Conservation (phyloP, 768 basidiomycete species). For the Russula abietina region DNA sequence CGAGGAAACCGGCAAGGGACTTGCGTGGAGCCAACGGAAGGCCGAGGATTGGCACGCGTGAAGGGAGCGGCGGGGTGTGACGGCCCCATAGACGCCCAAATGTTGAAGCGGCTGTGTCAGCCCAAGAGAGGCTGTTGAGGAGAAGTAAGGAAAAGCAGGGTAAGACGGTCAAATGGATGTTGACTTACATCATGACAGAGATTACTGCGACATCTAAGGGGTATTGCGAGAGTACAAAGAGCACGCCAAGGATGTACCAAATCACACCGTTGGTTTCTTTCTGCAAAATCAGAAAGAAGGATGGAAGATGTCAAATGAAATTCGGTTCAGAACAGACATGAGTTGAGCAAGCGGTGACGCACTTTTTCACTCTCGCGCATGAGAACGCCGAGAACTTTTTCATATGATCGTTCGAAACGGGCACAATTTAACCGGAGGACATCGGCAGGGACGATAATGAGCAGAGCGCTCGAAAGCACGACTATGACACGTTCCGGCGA, state of each 20-base stretch:
- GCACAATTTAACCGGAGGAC: slow-evolving; percentile 62
- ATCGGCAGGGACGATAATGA: slow-evolving; percentile 68
- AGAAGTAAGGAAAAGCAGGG: not conserved
- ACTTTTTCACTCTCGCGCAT: slow-evolving; percentile 90
- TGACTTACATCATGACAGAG: slow-evolving; percentile 64
- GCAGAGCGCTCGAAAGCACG: slow-evolving; percentile 59
- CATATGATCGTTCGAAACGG: slow-evolving; percentile 63
- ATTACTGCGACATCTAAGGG: slow-evolving; percentile 88
- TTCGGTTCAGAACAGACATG: not conserved
- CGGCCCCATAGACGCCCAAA: slow-evolving; percentile 79
- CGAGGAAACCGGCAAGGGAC: slow-evolving; percentile 77
- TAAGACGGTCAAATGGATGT: slow-evolving; percentile 8
- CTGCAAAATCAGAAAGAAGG: slow-evolving; percentile 31
- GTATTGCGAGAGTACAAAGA: slow-evolving; percentile 65
- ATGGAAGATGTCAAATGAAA: not conserved
- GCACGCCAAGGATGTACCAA: slow-evolving; percentile 88
- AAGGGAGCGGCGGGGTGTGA: slow-evolving; percentile 57
- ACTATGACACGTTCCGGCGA: slow-evolving; percentile 49
- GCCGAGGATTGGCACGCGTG: slow-evolving; percentile 39
- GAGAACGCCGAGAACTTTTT: slow-evolving; percentile 66
- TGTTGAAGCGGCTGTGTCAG: slow-evolving; percentile 90
- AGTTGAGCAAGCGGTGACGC: slow-evolving; percentile 21
- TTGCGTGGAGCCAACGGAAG: slow-evolving; percentile 78
- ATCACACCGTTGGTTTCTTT: slow-evolving; percentile 77
- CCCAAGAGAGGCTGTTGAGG: slow-evolving; percentile 80